Conservation (phyloP, 2,329 filamentous ascomycete genomes). For the Xylaria sp. region DNA sequence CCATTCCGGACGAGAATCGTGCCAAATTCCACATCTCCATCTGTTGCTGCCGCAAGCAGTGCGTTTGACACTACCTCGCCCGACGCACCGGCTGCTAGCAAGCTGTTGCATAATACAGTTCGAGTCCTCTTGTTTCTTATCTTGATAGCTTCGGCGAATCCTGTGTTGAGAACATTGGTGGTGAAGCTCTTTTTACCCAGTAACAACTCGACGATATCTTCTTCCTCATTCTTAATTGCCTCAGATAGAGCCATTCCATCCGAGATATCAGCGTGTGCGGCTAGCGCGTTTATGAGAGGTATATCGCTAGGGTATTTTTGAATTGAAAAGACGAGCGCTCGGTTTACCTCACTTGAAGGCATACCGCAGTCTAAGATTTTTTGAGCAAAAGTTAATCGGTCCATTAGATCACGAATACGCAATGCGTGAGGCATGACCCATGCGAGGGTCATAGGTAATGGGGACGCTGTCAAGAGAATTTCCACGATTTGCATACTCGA, state of each 20-base stretch:
- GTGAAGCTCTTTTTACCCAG: constrained; percentile 55
- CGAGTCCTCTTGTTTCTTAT: constrained; percentile 55
- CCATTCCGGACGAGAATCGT: constrained; percentile 63
- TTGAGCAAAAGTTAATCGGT: constrained; percentile 62
- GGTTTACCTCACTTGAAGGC: constrained; percentile 59
- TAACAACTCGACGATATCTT: constrained; percentile 60
- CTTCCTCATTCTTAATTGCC: constrained; percentile 59
- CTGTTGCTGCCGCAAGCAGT: constrained; percentile 62
- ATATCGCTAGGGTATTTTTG: constrained; percentile 60
- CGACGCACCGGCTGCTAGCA: constrained; percentile 60
- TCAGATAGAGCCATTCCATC: constrained; percentile 62
- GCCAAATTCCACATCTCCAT: constrained; percentile 64
- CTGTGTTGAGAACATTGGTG: constrained; percentile 53
- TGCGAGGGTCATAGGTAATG: constrained; percentile 58
- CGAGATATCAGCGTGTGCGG: constrained; percentile 59
- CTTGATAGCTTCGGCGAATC: constrained; percentile 58
- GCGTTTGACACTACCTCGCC: constrained; percentile 60
- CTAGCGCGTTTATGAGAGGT: constrained; percentile 59
- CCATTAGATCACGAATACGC: constrained; percentile 62
- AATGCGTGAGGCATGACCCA: constrained; percentile 64
- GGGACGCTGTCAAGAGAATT: constrained; percentile 58
- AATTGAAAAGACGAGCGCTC: constrained; percentile 64
- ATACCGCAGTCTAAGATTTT: constrained; percentile 63
- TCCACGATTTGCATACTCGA: constrained; percentile 60
- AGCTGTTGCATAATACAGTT: constrained; percentile 56